Evolutionary conservation across 2,329 filamentous ascomycete genomes (phyloP), one percentile per base, ranked within the genome.

Genomic region (Trichoderma asperellum): DNA sequence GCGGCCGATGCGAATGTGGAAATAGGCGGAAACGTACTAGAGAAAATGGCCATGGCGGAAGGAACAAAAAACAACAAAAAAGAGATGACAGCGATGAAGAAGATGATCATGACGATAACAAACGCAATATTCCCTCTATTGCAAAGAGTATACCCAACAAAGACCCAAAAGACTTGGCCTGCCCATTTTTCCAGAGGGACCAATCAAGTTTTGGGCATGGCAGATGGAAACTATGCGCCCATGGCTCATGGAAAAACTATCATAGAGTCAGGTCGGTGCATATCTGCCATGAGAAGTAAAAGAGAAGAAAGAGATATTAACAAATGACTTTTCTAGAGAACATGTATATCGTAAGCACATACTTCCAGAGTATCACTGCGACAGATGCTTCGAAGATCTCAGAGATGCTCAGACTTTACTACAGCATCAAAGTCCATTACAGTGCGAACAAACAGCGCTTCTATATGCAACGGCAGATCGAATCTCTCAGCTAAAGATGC

Each of bases 81-180:
- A 16, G 12, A 16, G 21, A 59, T 5, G 6, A 14, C 2, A 5
- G 8, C 2, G 16, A 40, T 2, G 56, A 16, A 16, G 56, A 40
- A 21, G 55, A 37, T 18, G 55, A 57, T 0, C 55, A 5, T 35
- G 29, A 12, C 2, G 32, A 35, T 57, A 7, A 18, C 2, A 43
- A 4, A 11, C 14, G 14, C 21, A 24, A 16, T 10, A 1, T 14
- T 35, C 6, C 57, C 6, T 4, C 14, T n/a, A 24, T 4, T 0
- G 6, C 14, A 2, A 5, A 8, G 1, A 2, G 5, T 2, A 14
- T 5, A 14, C 5, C 21, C 10, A 10, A n/a, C 5, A 3, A 24
- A 8, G 14, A 11, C 1, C 0, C 0, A 43, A 18, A 10, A 14
- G 0, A 5, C 2, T 35, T 59, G 5, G 57, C 57, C 4, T 59